These are phyloP conservation scores for Gentiana straminea DNA, from an alignment of 257 asterid species.

Conservation along the genomic window DNA sequence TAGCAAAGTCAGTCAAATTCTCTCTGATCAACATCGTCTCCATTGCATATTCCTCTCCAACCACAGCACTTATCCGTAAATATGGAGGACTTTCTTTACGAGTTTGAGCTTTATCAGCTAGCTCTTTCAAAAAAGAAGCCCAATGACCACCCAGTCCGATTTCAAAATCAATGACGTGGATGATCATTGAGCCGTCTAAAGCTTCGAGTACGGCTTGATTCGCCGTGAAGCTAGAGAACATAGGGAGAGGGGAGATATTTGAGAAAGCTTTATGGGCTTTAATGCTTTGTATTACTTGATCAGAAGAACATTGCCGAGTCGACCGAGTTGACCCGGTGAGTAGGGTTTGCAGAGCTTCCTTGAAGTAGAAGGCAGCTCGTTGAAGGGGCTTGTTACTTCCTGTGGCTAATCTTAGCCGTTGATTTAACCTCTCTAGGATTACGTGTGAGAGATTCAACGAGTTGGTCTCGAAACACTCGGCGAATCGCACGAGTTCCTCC, in stretches of 20 bases:
- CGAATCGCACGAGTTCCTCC: constrained; percentile 71
- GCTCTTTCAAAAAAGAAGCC: constrained; percentile 86
- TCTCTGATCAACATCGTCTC: constrained; percentile 59
- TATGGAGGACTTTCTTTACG: constrained; percentile 31
- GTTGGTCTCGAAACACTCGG: constrained; percentile 80
- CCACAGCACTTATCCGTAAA: constrained; percentile 64
- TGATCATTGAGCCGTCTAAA: constrained; percentile 38
- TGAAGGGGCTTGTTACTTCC: constrained; percentile 53
- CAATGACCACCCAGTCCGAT: constrained; percentile 63
- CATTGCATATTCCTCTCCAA: constrained; percentile 54
- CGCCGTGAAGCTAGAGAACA: constrained; percentile 84
- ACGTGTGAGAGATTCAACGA: constrained; percentile 67
- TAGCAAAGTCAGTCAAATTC: constrained; percentile 57
- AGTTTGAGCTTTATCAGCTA: constrained; percentile 50
- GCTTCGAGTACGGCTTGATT: constrained; percentile 87
- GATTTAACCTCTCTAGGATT: constrained; percentile 78
- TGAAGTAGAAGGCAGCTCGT: constrained; percentile 88
- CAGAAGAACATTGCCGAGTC: constrained; percentile 31
- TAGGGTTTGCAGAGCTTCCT: constrained; percentile 75
- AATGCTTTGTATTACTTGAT: constrained; percentile 59
- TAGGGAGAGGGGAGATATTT: constrained; percentile 60
- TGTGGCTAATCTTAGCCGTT: constrained; percentile 42
- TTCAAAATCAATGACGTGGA: constrained; percentile 81
- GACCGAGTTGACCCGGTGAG: constrained; percentile 57
- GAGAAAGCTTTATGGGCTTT: constrained; percentile 65